A percentile compares a stretch with the other conserved stretches of the same genome.
phyloP scores from a whole-genome alignment of 2,329 filamentous ascomycete genomes.

The Cladobotryum mycophilum region DNA sequence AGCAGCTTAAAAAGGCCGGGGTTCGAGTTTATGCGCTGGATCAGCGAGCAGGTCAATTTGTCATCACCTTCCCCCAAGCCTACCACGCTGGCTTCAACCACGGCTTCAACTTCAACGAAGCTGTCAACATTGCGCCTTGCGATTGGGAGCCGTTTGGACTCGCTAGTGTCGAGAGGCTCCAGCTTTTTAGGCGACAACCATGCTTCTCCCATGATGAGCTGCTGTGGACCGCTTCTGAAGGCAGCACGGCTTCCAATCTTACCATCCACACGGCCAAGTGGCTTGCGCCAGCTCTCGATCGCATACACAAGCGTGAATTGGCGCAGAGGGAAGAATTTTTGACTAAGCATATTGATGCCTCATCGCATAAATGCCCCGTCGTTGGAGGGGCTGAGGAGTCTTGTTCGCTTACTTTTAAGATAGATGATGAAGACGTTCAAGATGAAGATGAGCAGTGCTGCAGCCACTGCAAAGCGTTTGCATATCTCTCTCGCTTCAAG shows the following conservation, averaged over 20 bases:
- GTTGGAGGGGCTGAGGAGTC: conserved; percentile 39
- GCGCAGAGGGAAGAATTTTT: conserved; percentile 63
- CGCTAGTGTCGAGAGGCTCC: conserved; percentile 76
- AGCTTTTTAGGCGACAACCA: conserved; percentile 81
- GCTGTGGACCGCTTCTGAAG: conserved; percentile 80
- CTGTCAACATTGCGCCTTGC: conserved; percentile 90
- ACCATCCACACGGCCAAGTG: conserved; percentile 90
- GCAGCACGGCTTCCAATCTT: conserved; percentile 56
- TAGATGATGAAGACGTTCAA: conserved; percentile 67
- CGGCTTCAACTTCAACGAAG: conserved; percentile 98
- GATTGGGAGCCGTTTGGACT: conserved; percentile 96
- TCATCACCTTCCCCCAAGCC: conserved; percentile 93
- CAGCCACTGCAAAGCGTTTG: conserved; percentile 83
- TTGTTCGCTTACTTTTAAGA: conserved; percentile 56
- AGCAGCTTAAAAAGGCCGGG: conserved; percentile 86
- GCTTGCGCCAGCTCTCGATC: conserved; percentile 79
- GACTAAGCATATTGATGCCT: conserved; percentile 52
- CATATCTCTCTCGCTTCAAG: conserved; percentile 83
- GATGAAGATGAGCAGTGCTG: conserved; percentile 97
- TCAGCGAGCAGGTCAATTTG: conserved; percentile 90
- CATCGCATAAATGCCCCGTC: conserved; percentile 46
- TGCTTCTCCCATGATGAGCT: conserved; percentile 98
- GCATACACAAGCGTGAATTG: conserved; percentile 69
- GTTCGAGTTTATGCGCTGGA: conserved; percentile 94
- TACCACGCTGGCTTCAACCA: conserved; percentile 99